These are phyloP conservation scores for Cutaneotrichosporon cyanovorans DNA, from an alignment of 1,284 basidiomycete genomes.

Conservation along the genomic window DNA sequence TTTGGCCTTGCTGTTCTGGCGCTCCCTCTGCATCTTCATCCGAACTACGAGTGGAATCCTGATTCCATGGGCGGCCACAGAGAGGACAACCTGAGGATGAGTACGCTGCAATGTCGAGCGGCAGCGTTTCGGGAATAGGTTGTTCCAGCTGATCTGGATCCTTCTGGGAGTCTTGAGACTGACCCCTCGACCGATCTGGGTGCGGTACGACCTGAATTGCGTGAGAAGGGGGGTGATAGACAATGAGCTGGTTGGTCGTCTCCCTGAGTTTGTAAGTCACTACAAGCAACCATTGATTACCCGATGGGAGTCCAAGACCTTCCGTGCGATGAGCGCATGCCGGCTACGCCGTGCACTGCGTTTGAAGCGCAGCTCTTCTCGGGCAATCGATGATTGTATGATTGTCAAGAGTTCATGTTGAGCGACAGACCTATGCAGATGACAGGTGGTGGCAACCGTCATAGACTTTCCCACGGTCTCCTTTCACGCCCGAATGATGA, in stretches of 20 bases:
- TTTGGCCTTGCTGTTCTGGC: background rate
- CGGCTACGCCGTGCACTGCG: too few relatives aligned
- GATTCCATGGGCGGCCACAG: constrained; percentile 24
- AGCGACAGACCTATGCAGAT: too few relatives aligned
- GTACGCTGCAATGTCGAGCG: too few relatives aligned
- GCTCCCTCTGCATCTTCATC: too few relatives aligned
- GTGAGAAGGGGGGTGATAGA: constrained; percentile 79
- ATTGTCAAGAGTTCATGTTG: too few relatives aligned
- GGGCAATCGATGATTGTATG: too few relatives aligned
- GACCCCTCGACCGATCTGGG: constrained; percentile 1
- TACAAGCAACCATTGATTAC: constrained; percentile 4
- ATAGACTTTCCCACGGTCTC: too few relatives aligned
- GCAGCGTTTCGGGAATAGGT: too few relatives aligned
- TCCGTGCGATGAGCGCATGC: background rate
- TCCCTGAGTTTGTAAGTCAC: constrained; percentile 22
- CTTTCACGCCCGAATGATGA: too few relatives aligned
- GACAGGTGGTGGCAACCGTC: too few relatives aligned
- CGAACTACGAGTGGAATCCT: background rate
- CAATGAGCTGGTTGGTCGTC: constrained; percentile 72
- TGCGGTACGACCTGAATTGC: constrained; percentile 58
- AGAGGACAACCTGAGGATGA: constrained; percentile 39
- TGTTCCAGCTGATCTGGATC: too few relatives aligned
- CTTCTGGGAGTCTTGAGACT: background rate
- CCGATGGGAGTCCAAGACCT: constrained; percentile 25
- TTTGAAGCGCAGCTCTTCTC: too few relatives aligned